These are phyloP conservation scores for Colletotrichum zoysiae DNA, from an alignment of 2,329 filamentous ascomycete genomes.

Conservation along the genomic window DNA sequence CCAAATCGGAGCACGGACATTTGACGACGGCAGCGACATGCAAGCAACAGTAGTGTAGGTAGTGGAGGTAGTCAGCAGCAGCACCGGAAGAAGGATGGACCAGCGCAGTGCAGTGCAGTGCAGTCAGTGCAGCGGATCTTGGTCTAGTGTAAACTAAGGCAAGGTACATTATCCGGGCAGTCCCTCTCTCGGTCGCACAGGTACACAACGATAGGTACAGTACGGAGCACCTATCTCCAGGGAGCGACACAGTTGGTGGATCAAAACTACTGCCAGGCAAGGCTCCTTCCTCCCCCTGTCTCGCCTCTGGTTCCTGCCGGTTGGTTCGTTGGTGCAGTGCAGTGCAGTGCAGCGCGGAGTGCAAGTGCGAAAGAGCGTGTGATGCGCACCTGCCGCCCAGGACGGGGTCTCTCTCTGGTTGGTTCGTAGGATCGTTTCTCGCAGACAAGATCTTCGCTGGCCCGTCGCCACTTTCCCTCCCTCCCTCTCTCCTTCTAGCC, in stretches of 20 bases:
- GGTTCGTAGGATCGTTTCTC: not conserved
- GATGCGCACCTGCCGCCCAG: constrained; percentile 9
- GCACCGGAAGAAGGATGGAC: not conserved
- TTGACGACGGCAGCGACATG: constrained; percentile 17
- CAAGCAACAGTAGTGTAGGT: not conserved
- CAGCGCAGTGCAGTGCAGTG: constrained; percentile 5
- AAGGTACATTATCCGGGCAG: too few relatives aligned
- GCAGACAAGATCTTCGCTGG: constrained; percentile 20
- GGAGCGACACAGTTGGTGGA: not conserved
- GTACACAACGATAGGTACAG: too few relatives aligned
- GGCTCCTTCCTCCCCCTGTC: not conserved
- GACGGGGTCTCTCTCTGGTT: constrained; percentile 14
- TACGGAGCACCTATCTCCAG: too few relatives aligned
- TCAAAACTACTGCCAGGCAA: not conserved
- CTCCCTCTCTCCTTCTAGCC: constrained; percentile 20
- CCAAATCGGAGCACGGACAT: constrained; percentile 42
- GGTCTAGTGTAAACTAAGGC: too few relatives aligned
- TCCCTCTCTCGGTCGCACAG: too few relatives aligned
- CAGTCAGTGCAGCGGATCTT: too few relatives aligned
- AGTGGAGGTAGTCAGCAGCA: not conserved
- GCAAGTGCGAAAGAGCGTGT: not conserved
- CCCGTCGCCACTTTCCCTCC: constrained; percentile 11
- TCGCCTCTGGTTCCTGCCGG: not conserved
- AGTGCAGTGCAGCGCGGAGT: constrained; percentile 3
- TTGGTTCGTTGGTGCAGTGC: constrained; percentile 7